Conservation (phyloP, 2,329 filamentous ascomycete species). For the Aspergillus fumigatus region DNA sequence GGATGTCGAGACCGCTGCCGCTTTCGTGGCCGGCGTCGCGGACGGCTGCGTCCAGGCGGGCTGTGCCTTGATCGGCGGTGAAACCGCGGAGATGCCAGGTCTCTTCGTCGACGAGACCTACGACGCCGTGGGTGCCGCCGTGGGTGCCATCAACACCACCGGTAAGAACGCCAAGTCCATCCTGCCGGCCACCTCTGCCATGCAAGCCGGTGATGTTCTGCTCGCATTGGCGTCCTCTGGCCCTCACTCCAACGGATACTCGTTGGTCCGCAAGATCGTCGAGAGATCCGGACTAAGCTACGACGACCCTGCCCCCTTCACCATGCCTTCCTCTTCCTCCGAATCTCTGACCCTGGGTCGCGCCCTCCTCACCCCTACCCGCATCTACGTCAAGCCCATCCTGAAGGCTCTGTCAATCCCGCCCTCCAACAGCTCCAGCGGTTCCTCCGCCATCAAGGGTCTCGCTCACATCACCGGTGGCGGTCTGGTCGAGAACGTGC, state of each 20-base stretch:
- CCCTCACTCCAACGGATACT: conserved; percentile 95
- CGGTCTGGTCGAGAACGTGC: conserved; percentile 88
- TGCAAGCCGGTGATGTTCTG: conserved; percentile 78
- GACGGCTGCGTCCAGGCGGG: conserved; percentile 78
- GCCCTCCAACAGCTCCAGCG: conserved; percentile 39
- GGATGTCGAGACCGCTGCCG: conserved; percentile 68
- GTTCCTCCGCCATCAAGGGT: conserved; percentile 66
- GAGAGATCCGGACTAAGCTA: conserved; percentile 68
- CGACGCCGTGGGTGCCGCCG: conserved; percentile 84
- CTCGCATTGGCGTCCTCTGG: conserved; percentile 81
- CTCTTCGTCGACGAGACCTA: conserved; percentile 88
- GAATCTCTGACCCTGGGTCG: conserved; percentile 55
- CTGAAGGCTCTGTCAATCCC: conserved; percentile 56
- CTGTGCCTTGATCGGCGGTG: conserved; percentile 90
- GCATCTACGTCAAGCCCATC: conserved; percentile 85
- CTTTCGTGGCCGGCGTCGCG: conserved; percentile 89
- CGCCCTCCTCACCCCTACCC: conserved; percentile 79
- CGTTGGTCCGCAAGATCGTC: conserved; percentile 86
- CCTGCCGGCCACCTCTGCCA: conserved; percentile 69
- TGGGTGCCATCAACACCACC: conserved; percentile 66
- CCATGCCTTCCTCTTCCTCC: conserved; percentile 71
- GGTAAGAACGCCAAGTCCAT: conserved; percentile 55
- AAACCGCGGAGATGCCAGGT: conserved; percentile 97
- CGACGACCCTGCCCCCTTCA: conserved; percentile 72
- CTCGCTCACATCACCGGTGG: conserved; percentile 97